Percentiles rank a stretch among this genome's conserved stretches.
Evolutionary conservation across 192 early-diverging fungal species (phyloP).

Genomic region (Anaeromyces robustus): DNA sequence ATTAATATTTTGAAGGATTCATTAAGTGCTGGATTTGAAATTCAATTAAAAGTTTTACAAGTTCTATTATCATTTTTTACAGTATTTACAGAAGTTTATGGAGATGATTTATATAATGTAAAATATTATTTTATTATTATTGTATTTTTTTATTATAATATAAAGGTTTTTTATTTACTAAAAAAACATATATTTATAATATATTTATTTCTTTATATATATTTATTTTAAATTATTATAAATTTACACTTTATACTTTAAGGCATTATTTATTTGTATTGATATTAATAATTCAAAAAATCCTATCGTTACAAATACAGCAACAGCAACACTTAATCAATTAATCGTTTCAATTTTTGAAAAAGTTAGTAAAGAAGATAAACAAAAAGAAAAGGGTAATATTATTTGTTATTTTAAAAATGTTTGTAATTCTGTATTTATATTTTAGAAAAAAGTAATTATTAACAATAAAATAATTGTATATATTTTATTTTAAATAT

Average conservation of each 20-base stretch:
- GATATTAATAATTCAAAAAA: background rate
- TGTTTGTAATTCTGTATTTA: no score
- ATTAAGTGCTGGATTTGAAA: background rate
- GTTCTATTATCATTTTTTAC: background rate
- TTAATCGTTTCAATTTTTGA: constrained; percentile 74
- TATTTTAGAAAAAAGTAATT: no score
- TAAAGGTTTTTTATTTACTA: no score
- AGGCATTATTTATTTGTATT: background rate
- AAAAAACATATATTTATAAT: no score
- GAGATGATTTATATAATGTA: background rate
- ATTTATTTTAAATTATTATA: no score
- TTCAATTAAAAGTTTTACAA: background rate
- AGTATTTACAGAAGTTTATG: background rate
- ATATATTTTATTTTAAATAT: no score
- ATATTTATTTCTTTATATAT: no score
- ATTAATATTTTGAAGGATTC: background rate
- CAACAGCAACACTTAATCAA: constrained; percentile 69
- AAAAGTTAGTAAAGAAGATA: constrained; percentile 53
- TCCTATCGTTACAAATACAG: constrained; percentile 71
- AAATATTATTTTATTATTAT: background rate
- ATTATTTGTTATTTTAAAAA: no score
- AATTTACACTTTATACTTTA: background rate
- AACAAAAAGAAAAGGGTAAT: constrained; percentile 11
- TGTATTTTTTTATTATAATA: no score
- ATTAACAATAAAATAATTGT: no score